These are phyloP conservation scores for Globisporangium echinulatum DNA, from an alignment of 352 stramenopile genomes.

Conservation along the genomic window DNA sequence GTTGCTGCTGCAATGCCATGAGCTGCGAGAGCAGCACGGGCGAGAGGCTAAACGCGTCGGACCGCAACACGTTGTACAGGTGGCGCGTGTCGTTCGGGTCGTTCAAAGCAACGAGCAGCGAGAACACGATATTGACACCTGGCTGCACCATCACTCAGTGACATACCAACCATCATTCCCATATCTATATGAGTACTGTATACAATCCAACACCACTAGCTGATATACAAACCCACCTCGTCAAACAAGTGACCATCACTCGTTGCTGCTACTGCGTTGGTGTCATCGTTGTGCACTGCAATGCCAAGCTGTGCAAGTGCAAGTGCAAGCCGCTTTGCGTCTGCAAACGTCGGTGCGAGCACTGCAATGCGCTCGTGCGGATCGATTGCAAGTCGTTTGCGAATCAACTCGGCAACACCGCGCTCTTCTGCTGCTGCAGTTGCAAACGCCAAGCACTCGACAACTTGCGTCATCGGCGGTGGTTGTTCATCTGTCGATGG, in stretches of 20 bases:
- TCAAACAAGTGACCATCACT: constrained; percentile 17
- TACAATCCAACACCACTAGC: background rate
- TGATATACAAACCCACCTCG: constrained; percentile 10
- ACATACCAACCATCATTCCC: no score
- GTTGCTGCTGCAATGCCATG: constrained; percentile 51
- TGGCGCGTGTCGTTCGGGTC: constrained; percentile 64
- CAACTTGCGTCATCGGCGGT: background rate
- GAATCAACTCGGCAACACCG: constrained; percentile 9
- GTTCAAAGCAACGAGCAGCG: constrained; percentile 56
- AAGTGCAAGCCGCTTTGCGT: constrained; percentile 28
- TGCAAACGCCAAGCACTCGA: constrained; percentile 15
- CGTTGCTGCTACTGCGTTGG: background rate
- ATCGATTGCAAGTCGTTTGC: constrained; percentile 2
- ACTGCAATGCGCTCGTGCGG: constrained; percentile 19
- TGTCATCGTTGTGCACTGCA: constrained; percentile 13
- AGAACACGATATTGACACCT: constrained; percentile 55
- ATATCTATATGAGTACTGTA: no score
- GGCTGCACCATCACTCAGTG: constrained; percentile 15
- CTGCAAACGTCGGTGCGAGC: constrained; percentile 28
- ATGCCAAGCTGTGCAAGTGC: constrained; percentile 30
- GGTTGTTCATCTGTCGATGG: no score
- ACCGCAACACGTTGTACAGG: constrained; percentile 75
- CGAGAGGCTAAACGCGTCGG: constrained; percentile 51
- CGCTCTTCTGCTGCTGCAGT: constrained; percentile 18
- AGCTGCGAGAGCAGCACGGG: constrained; percentile 46